These are phyloP conservation scores for Cadophora gregata DNA, from an alignment of 2,329 filamentous ascomycete genomes.

Conservation along the genomic window DNA sequence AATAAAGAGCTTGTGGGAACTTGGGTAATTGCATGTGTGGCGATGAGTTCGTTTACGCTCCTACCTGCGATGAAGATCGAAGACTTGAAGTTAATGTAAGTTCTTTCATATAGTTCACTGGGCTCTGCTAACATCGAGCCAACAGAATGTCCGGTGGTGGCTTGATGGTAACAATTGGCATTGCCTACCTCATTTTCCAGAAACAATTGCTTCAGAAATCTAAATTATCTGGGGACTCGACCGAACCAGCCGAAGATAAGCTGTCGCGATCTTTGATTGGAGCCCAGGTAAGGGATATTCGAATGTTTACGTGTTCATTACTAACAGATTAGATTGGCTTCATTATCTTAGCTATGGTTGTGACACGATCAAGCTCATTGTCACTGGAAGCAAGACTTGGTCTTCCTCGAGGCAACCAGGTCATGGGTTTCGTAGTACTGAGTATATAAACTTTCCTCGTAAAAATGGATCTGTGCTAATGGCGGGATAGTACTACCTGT, in stretches of 20 bases:
- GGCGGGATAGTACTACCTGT: constrained; percentile 68
- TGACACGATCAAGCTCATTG: constrained; percentile 84
- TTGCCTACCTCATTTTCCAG: constrained; percentile 82
- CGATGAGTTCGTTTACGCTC: constrained; percentile 91
- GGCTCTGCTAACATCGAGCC: constrained; percentile 17
- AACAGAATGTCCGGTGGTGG: constrained; percentile 70
- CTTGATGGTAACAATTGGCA: constrained; percentile 77
- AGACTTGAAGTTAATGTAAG: constrained; percentile 74
- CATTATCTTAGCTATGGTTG: constrained; percentile 78
- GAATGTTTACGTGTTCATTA: neutral
- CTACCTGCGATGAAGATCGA: constrained; percentile 88
- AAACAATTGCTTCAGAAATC: constrained; percentile 50
- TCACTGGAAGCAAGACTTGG: constrained; percentile 86
- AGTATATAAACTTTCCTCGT: constrained; percentile 53
- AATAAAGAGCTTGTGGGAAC: constrained; percentile 68
- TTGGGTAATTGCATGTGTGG: constrained; percentile 78
- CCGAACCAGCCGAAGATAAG: constrained; percentile 48
- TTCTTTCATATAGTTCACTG: constrained; percentile 25
- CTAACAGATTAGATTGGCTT: constrained; percentile 65
- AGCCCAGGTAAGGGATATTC: constrained; percentile 58
- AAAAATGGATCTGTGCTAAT: constrained; percentile 13
- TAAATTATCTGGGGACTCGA: constrained; percentile 36
- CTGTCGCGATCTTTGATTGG: constrained; percentile 68
- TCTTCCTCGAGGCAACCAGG: constrained; percentile 84
- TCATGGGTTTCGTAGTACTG: constrained; percentile 82